These are phyloP conservation scores for Nemania sp. DNA, from an alignment of 2,329 filamentous ascomycete genomes.

Conservation along the genomic window DNA sequence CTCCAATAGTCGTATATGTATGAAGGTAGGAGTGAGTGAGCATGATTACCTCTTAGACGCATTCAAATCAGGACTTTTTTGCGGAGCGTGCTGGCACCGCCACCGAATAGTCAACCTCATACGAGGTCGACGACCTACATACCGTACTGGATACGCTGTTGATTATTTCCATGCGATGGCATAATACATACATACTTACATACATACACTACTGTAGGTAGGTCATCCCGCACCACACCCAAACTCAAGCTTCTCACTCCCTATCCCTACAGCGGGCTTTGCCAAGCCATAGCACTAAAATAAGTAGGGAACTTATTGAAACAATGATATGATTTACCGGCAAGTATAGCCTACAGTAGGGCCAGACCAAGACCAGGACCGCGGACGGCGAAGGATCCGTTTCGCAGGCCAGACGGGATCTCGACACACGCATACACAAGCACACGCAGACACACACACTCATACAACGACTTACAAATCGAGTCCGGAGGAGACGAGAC, in stretches of 20 bases:
- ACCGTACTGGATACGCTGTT: too few species aligned
- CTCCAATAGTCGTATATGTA: neutral
- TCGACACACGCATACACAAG: constrained; percentile 17
- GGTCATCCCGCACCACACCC: too few species aligned
- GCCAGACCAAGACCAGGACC: neutral
- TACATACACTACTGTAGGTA: too few species aligned
- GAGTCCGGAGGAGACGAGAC: neutral
- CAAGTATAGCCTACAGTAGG: constrained; percentile 6
- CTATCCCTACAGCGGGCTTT: too few species aligned
- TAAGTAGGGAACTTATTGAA: neutral
- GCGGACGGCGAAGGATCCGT: constrained; percentile 6
- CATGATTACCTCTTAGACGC: neutral
- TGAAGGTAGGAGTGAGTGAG: neutral
- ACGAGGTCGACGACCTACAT: too few species aligned
- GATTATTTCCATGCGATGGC: too few species aligned
- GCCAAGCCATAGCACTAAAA: too few species aligned
- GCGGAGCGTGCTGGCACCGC: too few species aligned
- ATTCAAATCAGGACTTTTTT: too few species aligned
- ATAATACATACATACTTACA: too few species aligned
- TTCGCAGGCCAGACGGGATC: constrained; percentile 4
- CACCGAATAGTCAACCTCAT: neutral
- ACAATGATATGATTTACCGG: constrained; percentile 18
- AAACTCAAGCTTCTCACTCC: neutral
- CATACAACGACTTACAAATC: constrained; percentile 24
- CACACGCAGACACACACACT: too few species aligned